These are phyloP conservation scores for Nemania abortiva DNA, from an alignment of 2,329 filamentous ascomycete species.

Conservation along the genomic window DNA sequence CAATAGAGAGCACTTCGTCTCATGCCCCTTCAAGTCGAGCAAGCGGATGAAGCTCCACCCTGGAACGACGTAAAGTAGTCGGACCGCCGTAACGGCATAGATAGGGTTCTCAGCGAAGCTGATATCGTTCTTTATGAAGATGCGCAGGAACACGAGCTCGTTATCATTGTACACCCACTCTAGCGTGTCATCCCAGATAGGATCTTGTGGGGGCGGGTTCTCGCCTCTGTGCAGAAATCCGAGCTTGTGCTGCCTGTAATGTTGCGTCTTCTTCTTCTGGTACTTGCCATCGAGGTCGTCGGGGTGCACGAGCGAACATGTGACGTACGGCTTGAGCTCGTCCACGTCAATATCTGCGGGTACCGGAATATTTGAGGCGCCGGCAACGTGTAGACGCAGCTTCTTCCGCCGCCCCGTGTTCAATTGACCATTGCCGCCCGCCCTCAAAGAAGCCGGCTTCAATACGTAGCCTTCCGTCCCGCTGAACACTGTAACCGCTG, in stretches of 20 bases:
- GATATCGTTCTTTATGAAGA: conserved; percentile 76
- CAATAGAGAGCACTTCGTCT: conserved; percentile 72
- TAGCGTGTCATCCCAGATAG: conserved; percentile 73
- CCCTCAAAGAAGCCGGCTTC: conserved; percentile 71
- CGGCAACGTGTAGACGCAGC: conserved; percentile 70
- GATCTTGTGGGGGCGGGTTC: conserved; percentile 70
- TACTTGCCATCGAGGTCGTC: conserved; percentile 61
- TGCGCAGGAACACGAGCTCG: conserved; percentile 72
- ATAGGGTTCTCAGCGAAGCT: conserved; percentile 72
- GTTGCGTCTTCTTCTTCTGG: conserved; percentile 71
- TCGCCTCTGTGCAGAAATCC: conserved; percentile 69
- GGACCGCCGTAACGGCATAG: conserved; percentile 70
- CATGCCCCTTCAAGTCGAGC: conserved; percentile 72
- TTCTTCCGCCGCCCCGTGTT: conserved; percentile 60
- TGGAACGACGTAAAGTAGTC: conserved; percentile 56
- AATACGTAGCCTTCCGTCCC: conserved; percentile 74
- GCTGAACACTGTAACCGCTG: conserved; percentile 60
- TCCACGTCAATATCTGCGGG: conserved; percentile 63
- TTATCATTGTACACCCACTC: conserved; percentile 78
- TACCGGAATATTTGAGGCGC: conserved; percentile 71
- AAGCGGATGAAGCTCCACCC: conserved; percentile 75
- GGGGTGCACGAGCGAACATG: conserved; percentile 72
- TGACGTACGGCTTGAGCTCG: conserved; percentile 73
- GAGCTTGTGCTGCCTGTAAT: conserved; percentile 70
- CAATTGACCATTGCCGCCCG: conserved; percentile 65